phyloP scores from a whole-genome alignment of 2,329 filamentous ascomycete genomes.

The Alternaria dauci region DNA sequence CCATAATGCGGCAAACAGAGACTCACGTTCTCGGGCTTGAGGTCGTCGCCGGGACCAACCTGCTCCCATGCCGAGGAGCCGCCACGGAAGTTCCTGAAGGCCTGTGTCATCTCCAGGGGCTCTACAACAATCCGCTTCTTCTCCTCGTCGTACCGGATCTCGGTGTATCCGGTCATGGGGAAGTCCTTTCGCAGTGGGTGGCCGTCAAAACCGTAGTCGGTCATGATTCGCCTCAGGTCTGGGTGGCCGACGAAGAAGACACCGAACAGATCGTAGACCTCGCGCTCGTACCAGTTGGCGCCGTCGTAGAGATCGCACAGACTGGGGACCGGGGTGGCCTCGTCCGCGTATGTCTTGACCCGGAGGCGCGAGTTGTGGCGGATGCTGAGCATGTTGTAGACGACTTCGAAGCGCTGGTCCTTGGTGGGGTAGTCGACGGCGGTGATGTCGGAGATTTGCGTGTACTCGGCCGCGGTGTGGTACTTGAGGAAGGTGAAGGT shows the following conservation, averaged over 20 bases:
- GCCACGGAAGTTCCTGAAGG: conserved; percentile 97
- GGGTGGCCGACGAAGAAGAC: conserved; percentile 97
- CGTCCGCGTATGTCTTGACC: conserved; percentile 98
- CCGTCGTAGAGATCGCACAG: conserved; percentile 88
- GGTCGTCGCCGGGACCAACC: conserved; percentile 75
- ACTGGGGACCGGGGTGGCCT: conserved; percentile 91
- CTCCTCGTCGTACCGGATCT: conserved; percentile 98
- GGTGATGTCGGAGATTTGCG: conserved; percentile 89
- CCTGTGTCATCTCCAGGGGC: conserved; percentile 95
- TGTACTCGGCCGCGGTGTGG: conserved; percentile 97
- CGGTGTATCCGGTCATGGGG: conserved; percentile 96
- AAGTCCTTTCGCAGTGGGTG: conserved; percentile 98
- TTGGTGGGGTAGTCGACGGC: conserved; percentile 95
- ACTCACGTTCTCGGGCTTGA: conserved; percentile 72
- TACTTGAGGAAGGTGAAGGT: conserved; percentile 96
- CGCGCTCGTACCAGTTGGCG: conserved; percentile 98
- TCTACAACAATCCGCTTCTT: conserved; percentile 99
- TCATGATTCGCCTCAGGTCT: conserved; percentile 97
- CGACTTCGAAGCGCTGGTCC: conserved; percentile 94
- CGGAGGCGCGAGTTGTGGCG: conserved; percentile 96
- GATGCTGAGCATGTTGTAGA: conserved; percentile 96
- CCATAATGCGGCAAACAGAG: conserved; percentile 24
- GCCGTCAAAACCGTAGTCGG: conserved; percentile 98
- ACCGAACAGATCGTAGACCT: conserved; percentile 97
- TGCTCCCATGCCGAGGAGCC: conserved; percentile 72